These are phyloP conservation scores for Dryadomyces sulphureus DNA, from an alignment of 2,329 filamentous ascomycete species.

Conservation along the genomic window DNA sequence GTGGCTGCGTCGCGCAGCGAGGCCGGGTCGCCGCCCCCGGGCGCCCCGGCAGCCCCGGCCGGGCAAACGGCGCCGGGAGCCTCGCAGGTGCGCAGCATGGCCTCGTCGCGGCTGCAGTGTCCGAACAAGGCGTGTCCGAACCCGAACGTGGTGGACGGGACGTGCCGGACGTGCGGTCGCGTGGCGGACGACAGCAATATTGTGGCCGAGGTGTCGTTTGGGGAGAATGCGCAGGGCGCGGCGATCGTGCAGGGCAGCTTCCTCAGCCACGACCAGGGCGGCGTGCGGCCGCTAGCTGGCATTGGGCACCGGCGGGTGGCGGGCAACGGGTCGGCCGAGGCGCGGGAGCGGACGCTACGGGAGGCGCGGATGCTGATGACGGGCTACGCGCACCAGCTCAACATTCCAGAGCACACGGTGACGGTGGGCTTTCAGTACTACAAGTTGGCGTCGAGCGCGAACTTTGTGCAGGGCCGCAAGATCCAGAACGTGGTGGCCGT, in stretches of 20 bases:
- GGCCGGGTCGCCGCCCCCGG: neutral
- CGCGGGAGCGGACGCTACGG: conserved; percentile 44
- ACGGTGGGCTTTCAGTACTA: conserved; percentile 59
- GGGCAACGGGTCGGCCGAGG: conserved; percentile 36
- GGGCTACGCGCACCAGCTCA: conserved; percentile 45
- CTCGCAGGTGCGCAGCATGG: conserved; percentile 15
- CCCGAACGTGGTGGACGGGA: conserved; percentile 46
- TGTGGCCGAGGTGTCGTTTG: conserved; percentile 82
- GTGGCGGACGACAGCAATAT: conserved; percentile 79
- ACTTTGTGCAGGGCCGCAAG: conserved; percentile 75
- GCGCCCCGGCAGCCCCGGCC: neutral
- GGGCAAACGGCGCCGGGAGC: too few species aligned
- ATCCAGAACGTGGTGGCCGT: conserved; percentile 79
- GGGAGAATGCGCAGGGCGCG: conserved; percentile 71
- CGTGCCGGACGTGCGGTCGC: conserved; percentile 74
- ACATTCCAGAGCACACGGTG: conserved; percentile 45
- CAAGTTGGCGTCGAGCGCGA: conserved; percentile 57
- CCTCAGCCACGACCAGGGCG: conserved; percentile 72
- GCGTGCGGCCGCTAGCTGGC: conserved; percentile 49
- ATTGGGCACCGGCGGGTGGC: conserved; percentile 45
- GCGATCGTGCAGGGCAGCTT: conserved; percentile 85
- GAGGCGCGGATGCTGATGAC: conserved; percentile 44
- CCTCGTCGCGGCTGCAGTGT: conserved; percentile 26
- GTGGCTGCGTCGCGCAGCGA: conserved; percentile 9
- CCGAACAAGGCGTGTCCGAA: conserved; percentile 46